phyloP scores from a whole-genome alignment of 2,329 filamentous ascomycete genomes.

The Diatrype stigma region DNA sequence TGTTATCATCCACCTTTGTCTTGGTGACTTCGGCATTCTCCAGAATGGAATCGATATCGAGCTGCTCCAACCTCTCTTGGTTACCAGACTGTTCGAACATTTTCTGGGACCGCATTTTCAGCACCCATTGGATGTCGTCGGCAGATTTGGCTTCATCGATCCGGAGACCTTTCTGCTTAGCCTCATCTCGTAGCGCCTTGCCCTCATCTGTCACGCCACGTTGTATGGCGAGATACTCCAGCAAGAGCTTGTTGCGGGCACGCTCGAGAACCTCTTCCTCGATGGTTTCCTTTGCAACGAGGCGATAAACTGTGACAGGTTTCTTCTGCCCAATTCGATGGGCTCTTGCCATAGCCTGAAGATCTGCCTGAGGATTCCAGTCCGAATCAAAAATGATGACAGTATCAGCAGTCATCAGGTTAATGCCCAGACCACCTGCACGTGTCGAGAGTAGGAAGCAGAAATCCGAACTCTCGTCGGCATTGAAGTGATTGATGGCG shows the following conservation, averaged over 20 bases:
- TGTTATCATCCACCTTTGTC: slow-evolving; percentile 90
- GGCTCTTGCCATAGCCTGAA: slow-evolving; percentile 97
- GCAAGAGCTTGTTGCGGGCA: slow-evolving; percentile 92
- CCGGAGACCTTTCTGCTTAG: slow-evolving; percentile 71
- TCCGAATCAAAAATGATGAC: slow-evolving; percentile 98
- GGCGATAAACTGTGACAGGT: slow-evolving; percentile 91
- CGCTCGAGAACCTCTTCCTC: slow-evolving; percentile 97
- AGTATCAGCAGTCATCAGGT: slow-evolving; percentile 97
- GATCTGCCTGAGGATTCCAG: slow-evolving; percentile 97
- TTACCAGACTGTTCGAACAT: slow-evolving; percentile 98
- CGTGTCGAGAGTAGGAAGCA: slow-evolving; percentile 93
- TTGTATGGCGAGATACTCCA: slow-evolving; percentile 97
- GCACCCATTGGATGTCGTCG: slow-evolving; percentile 91
- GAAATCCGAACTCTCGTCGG: slow-evolving; percentile 92
- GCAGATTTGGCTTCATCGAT: slow-evolving; percentile 81
- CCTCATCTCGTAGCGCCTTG: slow-evolving; percentile 69
- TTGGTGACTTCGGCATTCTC: slow-evolving; percentile 97
- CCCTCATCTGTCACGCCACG: slow-evolving; percentile 95
- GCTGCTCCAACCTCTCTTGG: slow-evolving; percentile 91
- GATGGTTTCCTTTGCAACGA: slow-evolving; percentile 97
- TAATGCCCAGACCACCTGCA: slow-evolving; percentile 96
- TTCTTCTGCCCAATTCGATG: slow-evolving; percentile 97
- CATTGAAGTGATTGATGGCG: slow-evolving; percentile 98
- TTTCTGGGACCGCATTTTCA: slow-evolving; percentile 97
- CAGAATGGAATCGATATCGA: slow-evolving; percentile 95